phyloP scores from a whole-genome alignment of 306 rosid species.

The Argentina anserina region DNA sequence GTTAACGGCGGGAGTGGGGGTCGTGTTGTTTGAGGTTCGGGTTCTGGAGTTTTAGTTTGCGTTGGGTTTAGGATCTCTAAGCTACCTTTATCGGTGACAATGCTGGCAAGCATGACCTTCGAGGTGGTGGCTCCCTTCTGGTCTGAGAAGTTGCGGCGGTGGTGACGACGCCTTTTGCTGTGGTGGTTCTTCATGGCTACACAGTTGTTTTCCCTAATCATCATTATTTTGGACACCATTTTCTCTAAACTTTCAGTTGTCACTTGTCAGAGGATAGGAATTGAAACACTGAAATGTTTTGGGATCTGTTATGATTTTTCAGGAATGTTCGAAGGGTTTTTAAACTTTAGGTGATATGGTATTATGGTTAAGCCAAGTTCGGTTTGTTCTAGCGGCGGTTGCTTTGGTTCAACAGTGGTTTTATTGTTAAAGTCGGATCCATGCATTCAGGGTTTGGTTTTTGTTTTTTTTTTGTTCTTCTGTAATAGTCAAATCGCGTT shows the following conservation, averaged over 20 bases:
- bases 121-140: slow-evolving; percentile 42
- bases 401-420: background rate
- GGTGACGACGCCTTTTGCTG: background rate
- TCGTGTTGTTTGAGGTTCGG: background rate
- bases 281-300: too few species aligned
- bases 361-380: background rate
- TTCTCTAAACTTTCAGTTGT: too few species aligned
- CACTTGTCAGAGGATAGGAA: too few species aligned
- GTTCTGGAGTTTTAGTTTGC: slow-evolving; percentile 13
- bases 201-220: slow-evolving; percentile 17
- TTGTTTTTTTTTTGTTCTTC: background rate
- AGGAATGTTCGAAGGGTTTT: background rate
- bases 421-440: background rate
- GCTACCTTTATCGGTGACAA: slow-evolving; percentile 29
- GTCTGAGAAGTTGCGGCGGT: background rate
- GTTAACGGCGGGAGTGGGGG: slow-evolving; percentile 31
- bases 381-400: background rate
- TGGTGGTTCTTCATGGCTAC: slow-evolving; percentile 7
- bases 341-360: background rate
- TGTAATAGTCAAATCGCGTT: too few species aligned
- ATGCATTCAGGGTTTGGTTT: background rate
- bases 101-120: slow-evolving; percentile 46
- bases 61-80: slow-evolving; percentile 48
- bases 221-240: slow-evolving; percentile 68
- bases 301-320: background rate